Conservation (phyloP, 495 filamentous ascomycete species). For the Penicillium odoratum region DNA sequence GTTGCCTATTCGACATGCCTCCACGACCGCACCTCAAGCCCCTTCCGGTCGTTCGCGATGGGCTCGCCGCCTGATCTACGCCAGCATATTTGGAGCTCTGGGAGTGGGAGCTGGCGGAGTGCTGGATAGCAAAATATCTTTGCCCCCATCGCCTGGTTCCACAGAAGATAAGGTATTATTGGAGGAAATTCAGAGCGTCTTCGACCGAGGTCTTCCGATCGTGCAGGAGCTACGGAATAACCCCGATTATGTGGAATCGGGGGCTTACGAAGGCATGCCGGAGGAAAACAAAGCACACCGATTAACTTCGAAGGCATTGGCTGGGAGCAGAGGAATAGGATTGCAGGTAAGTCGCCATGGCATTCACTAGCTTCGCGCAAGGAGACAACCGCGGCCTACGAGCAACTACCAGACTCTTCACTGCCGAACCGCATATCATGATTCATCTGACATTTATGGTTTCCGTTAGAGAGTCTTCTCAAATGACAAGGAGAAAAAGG, state of each 20-base stretch:
- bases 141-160: conserved; percentile 35
- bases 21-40: conserved; percentile 23
- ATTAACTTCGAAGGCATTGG: conserved; percentile 42
- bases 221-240: conserved; percentile 53
- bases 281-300: conserved; percentile 36
- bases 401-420: conserved; percentile 11
- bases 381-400: background rate
- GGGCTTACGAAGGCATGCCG: conserved; percentile 55
- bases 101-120: conserved; percentile 29
- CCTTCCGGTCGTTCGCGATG: conserved; percentile 24
- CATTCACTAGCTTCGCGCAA: conserved; percentile 1
- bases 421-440: conserved; percentile 20
- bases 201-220: conserved; percentile 48
- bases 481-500: conserved; percentile 47
- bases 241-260: conserved; percentile 52
- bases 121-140: conserved; percentile 28
- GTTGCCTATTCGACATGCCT: conserved; percentile 23
- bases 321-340: conserved; percentile 40
- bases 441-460: conserved; percentile 24
- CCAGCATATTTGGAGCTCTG: conserved; percentile 35
- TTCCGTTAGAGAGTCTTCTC: conserved; percentile 47
- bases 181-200: conserved; percentile 24
- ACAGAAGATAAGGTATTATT: conserved; percentile 28
- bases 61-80: conserved; percentile 41
- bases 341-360: conserved; percentile 39